Conservation (phyloP, 345 rosid species). For the Leavenworthia alabamica region DNA sequence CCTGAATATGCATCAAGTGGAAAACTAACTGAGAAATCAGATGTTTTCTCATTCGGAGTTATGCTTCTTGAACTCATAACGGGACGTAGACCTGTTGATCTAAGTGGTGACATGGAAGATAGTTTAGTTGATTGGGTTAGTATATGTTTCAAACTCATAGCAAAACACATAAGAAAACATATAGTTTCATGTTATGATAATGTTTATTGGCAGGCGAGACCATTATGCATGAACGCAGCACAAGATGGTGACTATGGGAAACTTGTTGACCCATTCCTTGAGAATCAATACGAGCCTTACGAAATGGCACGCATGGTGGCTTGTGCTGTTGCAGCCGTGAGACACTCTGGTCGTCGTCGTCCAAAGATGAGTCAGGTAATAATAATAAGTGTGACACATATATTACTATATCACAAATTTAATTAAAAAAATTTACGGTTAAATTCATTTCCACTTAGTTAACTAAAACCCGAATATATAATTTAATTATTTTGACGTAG, state of each 20-base stretch:
- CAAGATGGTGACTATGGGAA: constrained; percentile 56
- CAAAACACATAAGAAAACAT: background rate
- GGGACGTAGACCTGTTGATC: constrained; percentile 77
- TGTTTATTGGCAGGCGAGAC: constrained; percentile 55
- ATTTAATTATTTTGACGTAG: background rate
- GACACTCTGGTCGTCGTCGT: constrained; percentile 81
- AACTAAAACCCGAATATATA: background rate
- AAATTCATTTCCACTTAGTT: background rate
- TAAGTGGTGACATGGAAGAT: constrained; percentile 62
- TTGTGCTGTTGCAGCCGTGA: constrained; percentile 85
- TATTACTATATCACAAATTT: background rate
- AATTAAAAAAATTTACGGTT: background rate
- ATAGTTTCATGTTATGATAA: background rate
- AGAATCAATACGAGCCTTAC: constrained; percentile 44
- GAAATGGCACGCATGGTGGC: constrained; percentile 86
- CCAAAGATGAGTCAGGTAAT: constrained; percentile 86
- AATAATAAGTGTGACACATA: constrained; percentile 8
- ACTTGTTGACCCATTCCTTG: constrained; percentile 57
- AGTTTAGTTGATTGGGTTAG: constrained; percentile 96
- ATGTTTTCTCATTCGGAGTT: no score
- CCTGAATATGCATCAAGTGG: constrained; percentile 98
- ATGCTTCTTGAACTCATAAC: constrained; percentile 87
- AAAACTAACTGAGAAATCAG: no score
- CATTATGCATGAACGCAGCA: constrained; percentile 54
- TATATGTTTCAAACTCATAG: background rate